Conservation (phyloP, 1,139 yeast species). For the Saccharomycopsis phalli region DNA sequence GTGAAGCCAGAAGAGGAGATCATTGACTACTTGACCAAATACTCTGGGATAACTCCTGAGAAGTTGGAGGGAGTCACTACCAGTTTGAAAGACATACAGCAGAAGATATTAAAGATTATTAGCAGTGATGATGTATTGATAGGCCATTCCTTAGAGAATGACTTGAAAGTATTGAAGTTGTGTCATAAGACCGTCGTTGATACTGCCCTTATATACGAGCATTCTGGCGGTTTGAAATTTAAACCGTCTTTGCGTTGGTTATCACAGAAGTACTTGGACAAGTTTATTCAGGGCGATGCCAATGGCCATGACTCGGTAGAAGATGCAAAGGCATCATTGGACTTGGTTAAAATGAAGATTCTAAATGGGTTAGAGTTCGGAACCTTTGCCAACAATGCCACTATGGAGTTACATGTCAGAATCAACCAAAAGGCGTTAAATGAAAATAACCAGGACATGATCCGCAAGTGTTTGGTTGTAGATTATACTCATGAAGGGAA, state of each 20-base stretch:
- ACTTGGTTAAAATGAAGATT: slow-evolving; percentile 62
- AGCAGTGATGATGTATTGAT: slow-evolving; percentile 47
- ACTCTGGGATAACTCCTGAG: slow-evolving; percentile 80
- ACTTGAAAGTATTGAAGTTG: slow-evolving; percentile 48
- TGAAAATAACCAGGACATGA: not conserved
- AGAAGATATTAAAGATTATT: slow-evolving; percentile 37
- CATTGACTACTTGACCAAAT: slow-evolving; percentile 69
- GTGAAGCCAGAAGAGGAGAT: slow-evolving; percentile 73
- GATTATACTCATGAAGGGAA: slow-evolving; percentile 25
- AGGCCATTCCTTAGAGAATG: slow-evolving; percentile 71
- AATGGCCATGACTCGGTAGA: slow-evolving; percentile 81
- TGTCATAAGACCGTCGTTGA: slow-evolving; percentile 63
- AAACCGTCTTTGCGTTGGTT: slow-evolving; percentile 72
- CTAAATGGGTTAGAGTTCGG: slow-evolving; percentile 63
- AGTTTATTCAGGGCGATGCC: slow-evolving; percentile 54
- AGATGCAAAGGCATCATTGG: slow-evolving; percentile 77
- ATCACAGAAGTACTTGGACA: slow-evolving; percentile 43
- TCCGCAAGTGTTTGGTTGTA: slow-evolving; percentile 23
- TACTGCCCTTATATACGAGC: slow-evolving; percentile 59
- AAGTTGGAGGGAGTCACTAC: slow-evolving; percentile 54
- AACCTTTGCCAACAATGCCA: slow-evolving; percentile 30
- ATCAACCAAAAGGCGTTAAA: slow-evolving; percentile 23
- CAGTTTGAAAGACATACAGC: slow-evolving; percentile 58
- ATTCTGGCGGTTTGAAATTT: slow-evolving; percentile 68
- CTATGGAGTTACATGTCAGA: slow-evolving; percentile 33